Evolutionary conservation across 306 rosid genomes (phyloP).

Genomic region (Purshia tridentata): DNA sequence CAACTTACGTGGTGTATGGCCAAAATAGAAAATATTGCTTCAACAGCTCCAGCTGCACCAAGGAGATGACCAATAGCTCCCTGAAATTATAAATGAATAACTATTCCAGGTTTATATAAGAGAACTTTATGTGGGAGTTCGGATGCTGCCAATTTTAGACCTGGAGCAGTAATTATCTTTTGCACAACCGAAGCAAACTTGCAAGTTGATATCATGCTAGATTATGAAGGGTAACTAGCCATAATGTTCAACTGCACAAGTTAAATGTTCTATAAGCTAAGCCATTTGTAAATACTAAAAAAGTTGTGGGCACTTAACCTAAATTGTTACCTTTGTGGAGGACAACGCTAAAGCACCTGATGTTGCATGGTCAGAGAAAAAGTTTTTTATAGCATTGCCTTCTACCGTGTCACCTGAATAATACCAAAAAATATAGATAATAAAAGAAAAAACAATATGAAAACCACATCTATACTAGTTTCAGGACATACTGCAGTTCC

Average conservation of each 20-base stretch:
- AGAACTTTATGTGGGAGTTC: background rate
- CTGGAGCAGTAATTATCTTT: background rate
- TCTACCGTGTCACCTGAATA: conserved; percentile 75
- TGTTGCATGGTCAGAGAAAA: conserved; percentile 49
- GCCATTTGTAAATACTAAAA: background rate
- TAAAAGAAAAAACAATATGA: background rate
- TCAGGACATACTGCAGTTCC: conserved; percentile 2
- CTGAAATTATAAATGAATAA: conserved; percentile 39
- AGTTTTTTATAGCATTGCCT: conserved; percentile 80
- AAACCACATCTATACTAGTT: conserved; percentile 16
- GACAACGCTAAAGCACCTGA: conserved; percentile 76
- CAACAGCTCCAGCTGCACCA: conserved; percentile 98
- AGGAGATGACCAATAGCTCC: conserved; percentile 95
- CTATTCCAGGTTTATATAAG: background rate
- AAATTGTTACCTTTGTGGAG: conserved; percentile 76
- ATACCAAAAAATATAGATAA: background rate
- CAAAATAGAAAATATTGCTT: conserved; percentile 88
- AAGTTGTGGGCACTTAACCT: background rate
- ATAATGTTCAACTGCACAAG: background rate
- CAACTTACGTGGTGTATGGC: conserved; percentile 60
- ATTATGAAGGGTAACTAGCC: background rate
- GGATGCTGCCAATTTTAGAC: background rate
- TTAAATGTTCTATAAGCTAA: background rate
- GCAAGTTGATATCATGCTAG: background rate
- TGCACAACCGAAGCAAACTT: background rate